phyloP scores from a whole-genome alignment of 2,329 filamentous ascomycete genomes.

The Aspergillus ustus region DNA sequence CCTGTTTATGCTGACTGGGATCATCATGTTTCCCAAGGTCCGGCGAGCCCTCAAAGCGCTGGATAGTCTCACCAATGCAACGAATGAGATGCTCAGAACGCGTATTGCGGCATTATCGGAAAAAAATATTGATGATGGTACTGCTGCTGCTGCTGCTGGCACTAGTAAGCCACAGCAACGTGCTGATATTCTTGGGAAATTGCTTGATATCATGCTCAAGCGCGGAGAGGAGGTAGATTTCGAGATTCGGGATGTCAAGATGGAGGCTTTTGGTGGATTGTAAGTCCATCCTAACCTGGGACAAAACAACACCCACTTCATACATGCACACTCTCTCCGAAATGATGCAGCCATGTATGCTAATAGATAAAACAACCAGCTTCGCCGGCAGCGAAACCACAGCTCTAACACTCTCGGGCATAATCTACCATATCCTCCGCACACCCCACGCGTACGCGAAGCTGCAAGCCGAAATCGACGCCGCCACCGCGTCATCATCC shows the following conservation, averaged over 20 bases:
- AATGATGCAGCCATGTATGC: too few relatives aligned
- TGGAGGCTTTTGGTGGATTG: constrained; percentile 35
- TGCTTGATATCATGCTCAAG: constrained; percentile 33
- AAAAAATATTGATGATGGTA: neutral
- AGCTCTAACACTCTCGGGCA: constrained; percentile 35
- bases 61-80: constrained; percentile 29
- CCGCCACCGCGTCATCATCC: neutral
- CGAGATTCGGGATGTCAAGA: constrained; percentile 32
- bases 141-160: neutral
- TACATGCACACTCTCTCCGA: neutral
- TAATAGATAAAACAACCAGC: constrained; percentile 12
- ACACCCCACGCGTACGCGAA: constrained; percentile 31
- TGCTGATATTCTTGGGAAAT: constrained; percentile 35
- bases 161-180: constrained; percentile 27
- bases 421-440: constrained; percentile 46
- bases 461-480: constrained; percentile 14
- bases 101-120: constrained; percentile 22
- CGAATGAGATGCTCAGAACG: constrained; percentile 30
- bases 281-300: constrained; percentile 23
- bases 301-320: neutral
- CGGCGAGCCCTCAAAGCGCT: constrained; percentile 33
- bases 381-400: constrained; percentile 44
- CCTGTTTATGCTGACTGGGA: constrained; percentile 33
- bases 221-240: constrained; percentile 38
- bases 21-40: constrained; percentile 28